These are phyloP conservation scores for Zygosaccharomyces pseudobailii DNA, from an alignment of 1,139 yeast genomes.

Conservation along the genomic window DNA sequence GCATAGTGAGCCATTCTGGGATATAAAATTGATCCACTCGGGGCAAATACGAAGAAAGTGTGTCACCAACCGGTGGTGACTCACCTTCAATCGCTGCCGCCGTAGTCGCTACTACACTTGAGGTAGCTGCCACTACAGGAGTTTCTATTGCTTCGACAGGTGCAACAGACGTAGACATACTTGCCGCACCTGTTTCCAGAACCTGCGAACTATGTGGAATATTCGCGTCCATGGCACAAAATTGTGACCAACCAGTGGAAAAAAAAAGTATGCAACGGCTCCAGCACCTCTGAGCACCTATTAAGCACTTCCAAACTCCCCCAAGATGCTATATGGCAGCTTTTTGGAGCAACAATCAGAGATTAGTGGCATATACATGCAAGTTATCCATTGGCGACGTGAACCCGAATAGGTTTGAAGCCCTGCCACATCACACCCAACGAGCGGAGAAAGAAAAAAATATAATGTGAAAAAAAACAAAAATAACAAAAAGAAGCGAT, in stretches of 20 bases:
- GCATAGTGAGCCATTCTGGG: constrained; percentile 43
- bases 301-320: background rate
- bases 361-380: background rate
- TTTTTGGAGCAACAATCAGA: background rate
- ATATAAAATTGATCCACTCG: constrained; percentile 39
- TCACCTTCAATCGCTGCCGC: constrained; percentile 1
- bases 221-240: background rate
- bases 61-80: constrained; percentile 13
- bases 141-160: background rate
- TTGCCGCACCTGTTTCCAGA: background rate
- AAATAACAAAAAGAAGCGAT: no score
- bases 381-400: constrained; percentile 1
- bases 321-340: background rate
- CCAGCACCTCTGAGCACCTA: background rate
- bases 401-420: background rate
- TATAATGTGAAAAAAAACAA: background rate
- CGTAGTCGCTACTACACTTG: background rate
- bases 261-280: background rate
- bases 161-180: background rate
- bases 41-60: constrained; percentile 30
- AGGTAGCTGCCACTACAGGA: background rate
- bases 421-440: background rate
- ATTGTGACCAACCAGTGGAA: background rate
- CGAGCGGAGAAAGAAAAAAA: background rate
- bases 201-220: background rate